Base-by-base conservation (phyloP, 805 yeast species). In the Yarrowia sp. region DNA sequence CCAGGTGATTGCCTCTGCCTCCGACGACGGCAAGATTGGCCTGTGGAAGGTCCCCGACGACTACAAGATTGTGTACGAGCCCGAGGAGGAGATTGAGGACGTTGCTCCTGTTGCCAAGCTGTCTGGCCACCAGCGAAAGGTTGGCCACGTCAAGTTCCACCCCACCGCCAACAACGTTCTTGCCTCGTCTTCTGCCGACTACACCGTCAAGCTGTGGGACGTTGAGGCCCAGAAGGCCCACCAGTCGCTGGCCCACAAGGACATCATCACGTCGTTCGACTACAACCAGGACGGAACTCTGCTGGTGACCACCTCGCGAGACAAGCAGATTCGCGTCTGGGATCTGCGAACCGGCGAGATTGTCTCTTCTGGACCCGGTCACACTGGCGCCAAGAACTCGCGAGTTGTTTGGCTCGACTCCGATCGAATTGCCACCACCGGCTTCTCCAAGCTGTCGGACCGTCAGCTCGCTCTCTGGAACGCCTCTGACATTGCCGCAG, bases 381-480 rank as follows among this genome's bases (percentile, higher is more conserved):
- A 94, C 72, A 77, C 87, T 2, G 98, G 98, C 64, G 97, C 97
- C 33, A 94, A 94, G 73, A 85, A 89, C 32, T 82, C 92, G 21
- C 84, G 98, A 73, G 87, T 90, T 38, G 84, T 83, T 14, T 94
- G 99, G 98, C 76, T 93, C 64, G 84, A 89, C 69, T 77, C 87
- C 47, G 87, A 92, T 70, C 82, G 97, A 68, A 76, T 94, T 35
- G 87, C 86, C 56, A 93, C 99, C 38, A 92, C 99, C 8, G 99
- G 99, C 1, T 94, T 94, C 73, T 90, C 96, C 25, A 84, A 88
- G 70, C 80, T 89, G 67, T 88, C 96, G 47, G 98, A 94, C 71
- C 90, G 99, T 72, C 98, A 94, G 76, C 78, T 93, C 64, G 99
- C 94, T 68, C 79, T 94, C 63, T 94, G 99, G 99, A 91, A 94